Percentiles rank a stretch among this genome's conserved stretches.
These are phyloP conservation scores for Cupressus sempervirens DNA, from an alignment of 75 land plant species.

Conservation along the genomic window DNA sequence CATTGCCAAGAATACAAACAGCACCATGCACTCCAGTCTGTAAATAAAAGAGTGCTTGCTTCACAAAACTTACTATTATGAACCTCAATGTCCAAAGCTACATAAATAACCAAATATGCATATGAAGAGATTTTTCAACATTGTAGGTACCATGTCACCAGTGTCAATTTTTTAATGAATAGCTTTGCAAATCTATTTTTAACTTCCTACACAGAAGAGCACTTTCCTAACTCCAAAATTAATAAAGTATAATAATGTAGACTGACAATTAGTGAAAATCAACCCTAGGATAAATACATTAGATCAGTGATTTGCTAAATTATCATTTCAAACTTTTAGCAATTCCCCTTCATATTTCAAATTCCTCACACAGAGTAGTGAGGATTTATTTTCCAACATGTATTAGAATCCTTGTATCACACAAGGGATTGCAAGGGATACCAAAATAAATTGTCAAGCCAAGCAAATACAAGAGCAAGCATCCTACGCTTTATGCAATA, in stretches of 20 bases:
- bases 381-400: too few relatives aligned
- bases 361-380: background rate
- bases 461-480: background rate
- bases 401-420: background rate
- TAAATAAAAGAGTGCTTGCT: background rate
- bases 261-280: background rate
- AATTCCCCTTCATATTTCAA: background rate
- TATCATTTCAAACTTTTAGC: background rate
- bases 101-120: background rate
- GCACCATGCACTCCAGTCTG: conserved; percentile 93
- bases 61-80: background rate
- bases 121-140: background rate
- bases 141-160: background rate
- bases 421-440: background rate
- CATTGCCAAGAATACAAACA: conserved; percentile 93
- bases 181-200: background rate
- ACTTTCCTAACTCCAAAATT: too few relatives aligned
- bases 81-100: background rate
- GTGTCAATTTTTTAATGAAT: background rate
- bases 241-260: too few relatives aligned
- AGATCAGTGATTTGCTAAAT: background rate
- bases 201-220: too few relatives aligned
- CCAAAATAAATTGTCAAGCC: background rate
- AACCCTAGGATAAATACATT: background rate
- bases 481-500: background rate